phyloP scores from a whole-genome alignment of 2,329 filamentous ascomycete species.

The Nothomitra cinnamomea region DNA sequence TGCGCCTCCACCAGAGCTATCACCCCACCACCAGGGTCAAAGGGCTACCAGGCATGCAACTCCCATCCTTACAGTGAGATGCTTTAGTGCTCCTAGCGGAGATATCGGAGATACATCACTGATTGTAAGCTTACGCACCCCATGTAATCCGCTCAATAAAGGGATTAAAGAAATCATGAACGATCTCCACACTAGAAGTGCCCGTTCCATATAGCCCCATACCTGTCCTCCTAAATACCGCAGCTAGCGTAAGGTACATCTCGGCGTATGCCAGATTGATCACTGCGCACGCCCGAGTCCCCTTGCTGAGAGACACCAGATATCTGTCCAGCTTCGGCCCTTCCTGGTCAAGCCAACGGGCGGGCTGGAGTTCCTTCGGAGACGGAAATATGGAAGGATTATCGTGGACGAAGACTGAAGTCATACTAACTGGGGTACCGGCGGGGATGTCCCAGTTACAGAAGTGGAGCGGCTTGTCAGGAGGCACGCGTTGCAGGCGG shows the following conservation, averaged over 20 bases:
- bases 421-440: constrained; percentile 9
- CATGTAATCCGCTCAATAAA: no score
- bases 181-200: constrained; percentile 15
- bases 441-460: not conserved
- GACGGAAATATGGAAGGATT: constrained; percentile 15
- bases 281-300: constrained; percentile 9
- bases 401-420: constrained; percentile 6
- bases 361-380: constrained; percentile 15
- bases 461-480: not conserved
- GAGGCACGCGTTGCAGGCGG: constrained; percentile 2
- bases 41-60: no score
- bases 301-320: constrained; percentile 9
- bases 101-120: no score
- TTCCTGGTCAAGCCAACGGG: constrained; percentile 12
- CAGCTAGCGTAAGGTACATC: constrained; percentile 17
- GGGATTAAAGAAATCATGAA: constrained; percentile 16
- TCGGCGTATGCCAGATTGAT: constrained; percentile 18
- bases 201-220: constrained; percentile 20
- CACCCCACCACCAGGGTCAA: no score
- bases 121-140: no score
- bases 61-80: no score
- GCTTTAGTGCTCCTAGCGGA: no score
- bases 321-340: constrained; percentile 7
- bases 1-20: no score
- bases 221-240: constrained; percentile 16